phyloP scores from a whole-genome alignment of 2,329 filamentous ascomycete species.

The Penicillium digitatum region DNA sequence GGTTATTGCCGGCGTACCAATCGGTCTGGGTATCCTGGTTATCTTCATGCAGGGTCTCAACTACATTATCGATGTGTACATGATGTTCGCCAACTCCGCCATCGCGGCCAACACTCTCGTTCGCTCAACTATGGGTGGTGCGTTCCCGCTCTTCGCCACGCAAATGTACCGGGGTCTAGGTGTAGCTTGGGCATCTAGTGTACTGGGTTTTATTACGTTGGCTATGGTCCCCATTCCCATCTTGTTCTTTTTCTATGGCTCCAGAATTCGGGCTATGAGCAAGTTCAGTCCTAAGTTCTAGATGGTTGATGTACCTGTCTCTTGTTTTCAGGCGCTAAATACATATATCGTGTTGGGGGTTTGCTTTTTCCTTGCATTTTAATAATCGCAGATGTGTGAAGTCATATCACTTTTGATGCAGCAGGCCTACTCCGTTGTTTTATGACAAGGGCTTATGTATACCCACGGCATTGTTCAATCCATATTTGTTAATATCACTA shows the following conservation, averaged over 20 bases:
- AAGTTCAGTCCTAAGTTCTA: conserved; percentile 26
- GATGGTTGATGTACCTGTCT: background rate
- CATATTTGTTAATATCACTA: background rate
- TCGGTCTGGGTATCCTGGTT: conserved; percentile 44
- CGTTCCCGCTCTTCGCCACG: conserved; percentile 33
- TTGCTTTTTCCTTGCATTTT: background rate
- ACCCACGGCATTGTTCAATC: background rate
- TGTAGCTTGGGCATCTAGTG: conserved; percentile 40
- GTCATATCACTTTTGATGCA: background rate
- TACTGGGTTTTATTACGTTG: conserved; percentile 38
- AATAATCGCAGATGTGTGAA: background rate
- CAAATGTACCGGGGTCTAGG: conserved; percentile 40
- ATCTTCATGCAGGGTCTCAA: conserved; percentile 45
- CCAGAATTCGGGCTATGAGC: conserved; percentile 38
- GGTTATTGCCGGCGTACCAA: conserved; percentile 43
- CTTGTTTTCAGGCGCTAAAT: background rate
- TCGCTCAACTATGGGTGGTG: conserved; percentile 34
- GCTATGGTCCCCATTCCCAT: conserved; percentile 48
- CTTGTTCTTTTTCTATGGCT: conserved; percentile 48
- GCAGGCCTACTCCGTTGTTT: background rate
- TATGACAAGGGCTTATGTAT: too few species aligned
- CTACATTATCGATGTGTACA: conserved; percentile 44
- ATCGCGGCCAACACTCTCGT: conserved; percentile 40
- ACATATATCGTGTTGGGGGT: background rate
- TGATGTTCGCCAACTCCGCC: conserved; percentile 40